Evolutionary conservation across 2,329 filamentous ascomycete genomes (phyloP).

Genomic region (Pyricularia sp.): DNA sequence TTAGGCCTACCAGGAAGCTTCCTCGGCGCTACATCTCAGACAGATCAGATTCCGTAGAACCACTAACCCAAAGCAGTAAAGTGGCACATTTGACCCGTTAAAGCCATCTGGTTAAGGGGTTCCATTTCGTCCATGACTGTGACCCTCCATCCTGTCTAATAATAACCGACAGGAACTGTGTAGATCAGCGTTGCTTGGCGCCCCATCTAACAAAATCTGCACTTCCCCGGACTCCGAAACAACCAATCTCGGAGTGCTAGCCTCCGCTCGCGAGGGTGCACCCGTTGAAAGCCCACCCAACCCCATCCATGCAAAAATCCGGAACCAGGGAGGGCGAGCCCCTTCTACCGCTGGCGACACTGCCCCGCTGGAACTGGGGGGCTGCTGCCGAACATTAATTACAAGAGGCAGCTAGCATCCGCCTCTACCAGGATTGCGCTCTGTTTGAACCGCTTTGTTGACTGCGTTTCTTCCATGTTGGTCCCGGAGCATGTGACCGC

Average conservation of each 20-base stretch:
- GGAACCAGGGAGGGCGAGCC: not conserved
- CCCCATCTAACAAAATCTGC: not conserved
- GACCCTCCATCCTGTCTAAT: not conserved
- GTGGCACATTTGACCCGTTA: too few species aligned
- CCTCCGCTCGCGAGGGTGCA: not conserved
- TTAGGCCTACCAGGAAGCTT: too few species aligned
- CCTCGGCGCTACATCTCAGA: too few species aligned
- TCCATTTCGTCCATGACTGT: too few species aligned
- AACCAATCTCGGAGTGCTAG: too few species aligned
- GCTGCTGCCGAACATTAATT: conserved; percentile 1
- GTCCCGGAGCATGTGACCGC: not conserved
- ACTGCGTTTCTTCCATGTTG: not conserved
- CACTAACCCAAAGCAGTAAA: too few species aligned
- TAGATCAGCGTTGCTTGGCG: not conserved
- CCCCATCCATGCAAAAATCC: not conserved
- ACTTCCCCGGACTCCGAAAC: not conserved
- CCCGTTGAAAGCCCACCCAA: not conserved
- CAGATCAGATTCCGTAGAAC: too few species aligned
- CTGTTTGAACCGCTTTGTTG: not conserved
- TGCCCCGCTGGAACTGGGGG: too few species aligned
- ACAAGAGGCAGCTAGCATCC: not conserved
- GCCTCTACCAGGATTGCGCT: not conserved
- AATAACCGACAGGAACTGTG: not conserved
- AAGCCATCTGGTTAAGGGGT: too few species aligned
- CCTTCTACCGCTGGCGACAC: not conserved